Conservation (phyloP, 441 rosid genomes). For the Gossypium gossypioides region DNA sequence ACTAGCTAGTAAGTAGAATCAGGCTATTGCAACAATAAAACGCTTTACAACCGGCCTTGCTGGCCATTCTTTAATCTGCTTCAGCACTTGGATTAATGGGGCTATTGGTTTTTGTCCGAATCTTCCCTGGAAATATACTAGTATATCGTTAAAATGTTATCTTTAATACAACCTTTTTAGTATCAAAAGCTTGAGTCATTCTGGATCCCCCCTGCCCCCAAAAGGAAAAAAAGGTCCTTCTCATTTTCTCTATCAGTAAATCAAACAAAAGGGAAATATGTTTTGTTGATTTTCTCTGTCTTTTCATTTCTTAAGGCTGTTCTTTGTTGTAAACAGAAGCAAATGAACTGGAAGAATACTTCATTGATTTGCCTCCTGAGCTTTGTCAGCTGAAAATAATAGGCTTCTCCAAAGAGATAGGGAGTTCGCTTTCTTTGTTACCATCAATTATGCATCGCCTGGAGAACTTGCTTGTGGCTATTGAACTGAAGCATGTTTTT, state of each 20-base stretch:
- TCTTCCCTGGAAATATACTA: background rate
- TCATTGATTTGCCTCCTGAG: conserved; percentile 75
- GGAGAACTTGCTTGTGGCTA: conserved; percentile 86
- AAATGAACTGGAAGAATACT: conserved; percentile 67
- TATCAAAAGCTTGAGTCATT: background rate
- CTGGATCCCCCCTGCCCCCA: background rate
- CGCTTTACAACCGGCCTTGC: background rate
- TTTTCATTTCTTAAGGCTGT: background rate
- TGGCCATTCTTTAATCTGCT: conserved; percentile 1
- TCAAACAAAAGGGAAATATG: background rate
- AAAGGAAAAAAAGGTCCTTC: background rate
- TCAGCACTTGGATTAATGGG: background rate
- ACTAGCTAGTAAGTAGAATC: background rate
- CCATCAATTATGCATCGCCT: conserved; percentile 92
- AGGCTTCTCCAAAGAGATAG: conserved; percentile 84
- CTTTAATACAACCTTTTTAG: conserved; percentile 4
- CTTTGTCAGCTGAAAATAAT: conserved; percentile 79
- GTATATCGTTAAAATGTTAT: conserved; percentile 5
- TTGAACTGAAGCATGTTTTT: conserved; percentile 64
- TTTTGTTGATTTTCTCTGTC: conserved; percentile 4
- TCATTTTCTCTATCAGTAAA: background rate
- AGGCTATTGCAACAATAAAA: background rate
- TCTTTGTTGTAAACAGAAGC: conserved; percentile 39
- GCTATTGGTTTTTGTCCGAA: background rate
- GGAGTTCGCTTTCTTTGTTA: conserved; percentile 80